Evolutionary conservation across 176 grass and related monocot species (phyloP), one percentile per base, ranked within the genome.

Genomic region (Poa annua): DNA sequence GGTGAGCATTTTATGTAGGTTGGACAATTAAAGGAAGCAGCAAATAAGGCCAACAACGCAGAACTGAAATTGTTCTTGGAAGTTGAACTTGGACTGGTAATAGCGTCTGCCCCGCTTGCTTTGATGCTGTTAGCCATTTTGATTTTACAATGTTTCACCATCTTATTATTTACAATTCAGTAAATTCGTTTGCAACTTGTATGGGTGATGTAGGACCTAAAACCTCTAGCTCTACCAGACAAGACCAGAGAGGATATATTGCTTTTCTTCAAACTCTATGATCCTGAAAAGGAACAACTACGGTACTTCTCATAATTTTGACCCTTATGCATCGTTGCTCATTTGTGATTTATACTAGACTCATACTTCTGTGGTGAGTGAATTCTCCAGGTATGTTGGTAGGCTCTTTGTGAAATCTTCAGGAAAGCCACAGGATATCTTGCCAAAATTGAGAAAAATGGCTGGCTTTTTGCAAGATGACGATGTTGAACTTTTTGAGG

Each of bases 241-340:
- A 99, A 91, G 88, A 88, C 88, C 32, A 96, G 94, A 78, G 96
- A 99, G 45, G 96, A 99, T 84, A 93, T 96, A 75, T 86, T 99
- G 48, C 96, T 99, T 69, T 96, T 99, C 85, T 99, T 99, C 88
- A 99, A 99, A 89, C 91, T 96, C 45, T 99, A 99, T 92, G 91
- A 99, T 45, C 96, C 96, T 74, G 96, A 96, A 70, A 99, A 94
- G 89, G 93, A 95, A 87, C 75, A 99, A 32, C 77, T 99, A 55
- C 83, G 91, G 96, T 99, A 88, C 42, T 76, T 67, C 67, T 72
- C 38, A 76, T 78, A 69, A 36, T 66, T 90, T 17, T 62, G 11
- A 62, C 67, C 53, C 83, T 35, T 85, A 17, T 80, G 15, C 64
- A 55, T 63, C 57, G 7, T 69, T 17, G 38, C 71, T 89, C 20